A percentile compares a stretch with the other conserved stretches of the same genome.
phyloP scores from a whole-genome alignment of 306 rosid genomes.

The Abrus pulchellus region DNA sequence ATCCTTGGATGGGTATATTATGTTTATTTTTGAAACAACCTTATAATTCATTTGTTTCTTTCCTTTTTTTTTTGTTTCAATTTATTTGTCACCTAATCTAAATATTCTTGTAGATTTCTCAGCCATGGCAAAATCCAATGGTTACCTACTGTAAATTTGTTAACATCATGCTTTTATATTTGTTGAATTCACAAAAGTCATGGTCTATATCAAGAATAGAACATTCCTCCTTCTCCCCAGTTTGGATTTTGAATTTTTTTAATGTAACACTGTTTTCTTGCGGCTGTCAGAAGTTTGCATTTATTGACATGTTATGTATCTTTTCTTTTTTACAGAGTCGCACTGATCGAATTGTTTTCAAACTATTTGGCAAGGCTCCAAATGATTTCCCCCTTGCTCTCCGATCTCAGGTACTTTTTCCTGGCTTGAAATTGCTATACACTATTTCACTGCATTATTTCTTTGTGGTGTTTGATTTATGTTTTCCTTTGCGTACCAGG shows the following conservation, averaged over 20 bases:
- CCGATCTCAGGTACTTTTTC: conserved; percentile 74
- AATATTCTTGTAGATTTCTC: conserved; percentile 1
- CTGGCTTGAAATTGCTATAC: conserved; percentile 43
- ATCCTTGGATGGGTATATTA: conserved; percentile 32
- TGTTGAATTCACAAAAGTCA: not conserved
- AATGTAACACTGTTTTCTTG: conserved; percentile 13
- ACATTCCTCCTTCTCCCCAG: not conserved
- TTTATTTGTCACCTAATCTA: conserved; percentile 11
- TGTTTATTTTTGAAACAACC: not conserved
- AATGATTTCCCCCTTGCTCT: conserved; percentile 77
- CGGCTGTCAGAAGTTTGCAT: conserved; percentile 27
- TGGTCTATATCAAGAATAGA: not conserved
- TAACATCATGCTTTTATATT: not conserved
- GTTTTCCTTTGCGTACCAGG: conserved; percentile 52
- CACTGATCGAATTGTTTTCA: conserved; percentile 92
- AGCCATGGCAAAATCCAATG: not conserved
- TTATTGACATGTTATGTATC: conserved; percentile 27
- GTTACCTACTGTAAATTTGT: conserved; percentile 8
- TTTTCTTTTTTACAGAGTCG: conserved; percentile 65
- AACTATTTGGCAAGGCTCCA: conserved; percentile 95
- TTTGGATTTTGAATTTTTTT: not conserved
- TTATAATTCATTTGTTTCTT: not conserved
- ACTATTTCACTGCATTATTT: conserved; percentile 38
- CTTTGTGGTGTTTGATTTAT: conserved; percentile 36
- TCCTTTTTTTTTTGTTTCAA: not conserved